Evolutionary conservation across 371 early-diverging fungal species (phyloP).

Genomic region (Circinella umbellata): DNA sequence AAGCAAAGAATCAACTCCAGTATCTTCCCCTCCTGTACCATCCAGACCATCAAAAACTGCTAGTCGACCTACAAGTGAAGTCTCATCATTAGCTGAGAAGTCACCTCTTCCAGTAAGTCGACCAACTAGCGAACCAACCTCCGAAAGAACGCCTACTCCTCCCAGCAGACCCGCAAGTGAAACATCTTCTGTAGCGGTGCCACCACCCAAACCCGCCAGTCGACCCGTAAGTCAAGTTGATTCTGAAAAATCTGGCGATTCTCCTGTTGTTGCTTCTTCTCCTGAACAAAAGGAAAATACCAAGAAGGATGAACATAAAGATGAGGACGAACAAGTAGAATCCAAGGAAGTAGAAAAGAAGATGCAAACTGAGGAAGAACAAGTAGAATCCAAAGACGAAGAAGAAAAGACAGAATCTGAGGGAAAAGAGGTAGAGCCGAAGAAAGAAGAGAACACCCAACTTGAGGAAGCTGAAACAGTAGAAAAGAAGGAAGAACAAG

Average conservation of each 20-base stretch:
- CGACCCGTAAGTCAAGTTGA: neutral
- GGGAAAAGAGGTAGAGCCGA: neutral
- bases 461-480: slow-evolving; percentile 18
- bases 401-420: neutral
- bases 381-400: slow-evolving; percentile 1
- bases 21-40: neutral
- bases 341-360: neutral
- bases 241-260: neutral
- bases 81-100: neutral
- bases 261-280: neutral
- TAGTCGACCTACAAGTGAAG: neutral
- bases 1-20: slow-evolving; percentile 1
- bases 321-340: slow-evolving; percentile 19
- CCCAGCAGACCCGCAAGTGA: slow-evolving; percentile 1
- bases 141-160: neutral
- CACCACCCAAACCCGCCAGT: neutral
- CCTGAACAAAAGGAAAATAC: neutral
- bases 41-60: neutral
- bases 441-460: slow-evolving; percentile 3
- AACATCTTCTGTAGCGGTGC: neutral
- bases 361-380: neutral
- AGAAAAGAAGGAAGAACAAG: neutral
- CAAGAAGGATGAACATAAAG: neutral
- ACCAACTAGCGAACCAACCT: neutral
- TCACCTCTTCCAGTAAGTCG: neutral